Conservation (phyloP, 1,139 yeast genomes). For the Taphrina betulina region DNA sequence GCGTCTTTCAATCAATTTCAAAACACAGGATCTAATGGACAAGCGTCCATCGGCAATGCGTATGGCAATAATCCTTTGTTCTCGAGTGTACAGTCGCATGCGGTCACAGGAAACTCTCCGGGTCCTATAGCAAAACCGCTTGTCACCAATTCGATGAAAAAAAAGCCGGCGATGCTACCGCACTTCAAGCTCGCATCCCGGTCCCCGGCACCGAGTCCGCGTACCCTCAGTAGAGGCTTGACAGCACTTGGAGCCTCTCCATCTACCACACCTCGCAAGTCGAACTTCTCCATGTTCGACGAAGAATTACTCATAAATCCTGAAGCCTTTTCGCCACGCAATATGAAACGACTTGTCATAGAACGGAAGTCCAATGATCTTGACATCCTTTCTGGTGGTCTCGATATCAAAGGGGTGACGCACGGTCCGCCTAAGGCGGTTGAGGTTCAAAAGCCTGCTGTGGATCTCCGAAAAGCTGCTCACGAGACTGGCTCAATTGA, state of each 20-base stretch:
- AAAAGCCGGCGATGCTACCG: slow-evolving; percentile 58
- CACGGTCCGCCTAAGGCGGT: slow-evolving; percentile 34
- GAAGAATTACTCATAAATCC: slow-evolving; percentile 69
- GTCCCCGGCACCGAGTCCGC: slow-evolving; percentile 42
- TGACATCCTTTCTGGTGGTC: slow-evolving; percentile 39
- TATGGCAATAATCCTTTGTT: slow-evolving; percentile 70
- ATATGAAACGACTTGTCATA: slow-evolving; percentile 58
- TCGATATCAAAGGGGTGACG: slow-evolving; percentile 35
- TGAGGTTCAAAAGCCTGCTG: neutral
- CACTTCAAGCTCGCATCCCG: slow-evolving; percentile 64
- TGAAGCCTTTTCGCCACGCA: slow-evolving; percentile 70
- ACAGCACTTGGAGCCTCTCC: slow-evolving; percentile 29
- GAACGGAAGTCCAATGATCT: slow-evolving; percentile 48
- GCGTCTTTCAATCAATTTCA: no score
- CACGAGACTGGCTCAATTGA: slow-evolving; percentile 2
- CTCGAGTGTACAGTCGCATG: slow-evolving; percentile 44
- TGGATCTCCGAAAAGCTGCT: no score
- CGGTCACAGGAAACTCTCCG: slow-evolving; percentile 37
- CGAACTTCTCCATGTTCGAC: slow-evolving; percentile 33
- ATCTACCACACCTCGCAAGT: neutral
- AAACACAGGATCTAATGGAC: no score
- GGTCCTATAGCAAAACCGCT: slow-evolving; percentile 60
- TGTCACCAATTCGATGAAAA: slow-evolving; percentile 46
- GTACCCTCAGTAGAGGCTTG: slow-evolving; percentile 1
- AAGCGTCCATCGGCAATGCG: slow-evolving; percentile 71